A percentile compares a stretch with the other conserved stretches of the same genome.
Conservation (phyloP, 306 rosid species). For the Malus sieversii region DNA sequence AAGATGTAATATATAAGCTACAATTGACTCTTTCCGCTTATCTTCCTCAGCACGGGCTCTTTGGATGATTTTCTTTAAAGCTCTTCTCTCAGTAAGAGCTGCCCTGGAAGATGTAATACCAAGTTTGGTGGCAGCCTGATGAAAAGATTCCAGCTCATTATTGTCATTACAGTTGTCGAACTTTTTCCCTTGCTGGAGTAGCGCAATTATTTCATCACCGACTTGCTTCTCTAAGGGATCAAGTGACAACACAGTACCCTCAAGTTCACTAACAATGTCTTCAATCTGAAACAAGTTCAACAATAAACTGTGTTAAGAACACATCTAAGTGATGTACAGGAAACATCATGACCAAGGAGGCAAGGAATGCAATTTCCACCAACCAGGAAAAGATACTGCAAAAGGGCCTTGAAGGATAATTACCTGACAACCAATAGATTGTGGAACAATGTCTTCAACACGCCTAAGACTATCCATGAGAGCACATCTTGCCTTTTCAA, state of each 20-base stretch:
- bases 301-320: constrained; percentile 5
- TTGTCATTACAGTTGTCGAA: constrained; percentile 52
- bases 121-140: constrained; percentile 82
- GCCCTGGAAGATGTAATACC: constrained; percentile 93
- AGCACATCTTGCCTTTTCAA: constrained; percentile 82
- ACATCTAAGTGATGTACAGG: constrained; percentile 2
- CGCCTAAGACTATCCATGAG: constrained; percentile 77
- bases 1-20: constrained; percentile 84
- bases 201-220: constrained; percentile 69
- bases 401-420: background rate
- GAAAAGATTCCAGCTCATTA: constrained; percentile 91
- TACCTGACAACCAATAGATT: constrained; percentile 93
- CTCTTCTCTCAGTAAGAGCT: constrained; percentile 94
- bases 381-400: background rate
- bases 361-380: background rate
- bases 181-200: constrained; percentile 88
- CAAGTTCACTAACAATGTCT: constrained; percentile 65
- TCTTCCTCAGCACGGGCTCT: constrained; percentile 93
- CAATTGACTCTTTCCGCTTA: constrained; percentile 93
- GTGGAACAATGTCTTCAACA: constrained; percentile 89
- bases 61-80: constrained; percentile 82
- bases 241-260: constrained; percentile 46
- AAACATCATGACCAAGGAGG: background rate
- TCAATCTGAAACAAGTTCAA: constrained; percentile 50
- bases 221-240: constrained; percentile 86